These are phyloP conservation scores for Typha latifolia DNA, from an alignment of 176 grass and related monocot species.

Conservation along the genomic window DNA sequence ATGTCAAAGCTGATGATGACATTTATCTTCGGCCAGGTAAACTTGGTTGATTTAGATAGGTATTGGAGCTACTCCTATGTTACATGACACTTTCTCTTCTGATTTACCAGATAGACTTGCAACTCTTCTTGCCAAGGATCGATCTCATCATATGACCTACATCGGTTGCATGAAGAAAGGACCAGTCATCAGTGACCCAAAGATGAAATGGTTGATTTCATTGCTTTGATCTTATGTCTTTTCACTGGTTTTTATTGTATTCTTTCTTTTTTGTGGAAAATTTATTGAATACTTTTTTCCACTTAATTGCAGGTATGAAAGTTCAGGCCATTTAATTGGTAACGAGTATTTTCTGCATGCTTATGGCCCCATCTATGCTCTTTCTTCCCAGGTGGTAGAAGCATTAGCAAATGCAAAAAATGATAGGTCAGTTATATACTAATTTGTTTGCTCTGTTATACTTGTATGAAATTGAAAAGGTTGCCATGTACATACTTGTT, in stretches of 20 bases:
- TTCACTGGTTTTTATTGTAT: conserved; percentile 17
- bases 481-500: not conserved
- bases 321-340: conserved; percentile 72
- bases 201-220: conserved; percentile 69
- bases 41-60: conserved; percentile 17
- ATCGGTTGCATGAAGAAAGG: conserved; percentile 99
- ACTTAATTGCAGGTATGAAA: conserved; percentile 72
- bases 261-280: not conserved
- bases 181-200: conserved; percentile 84
- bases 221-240: not conserved
- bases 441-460: not conserved
- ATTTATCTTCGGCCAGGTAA: conserved; percentile 97
- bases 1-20: conserved; percentile 85
- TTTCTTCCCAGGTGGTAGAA: conserved; percentile 79
- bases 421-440: conserved; percentile 43
- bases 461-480: not conserved
- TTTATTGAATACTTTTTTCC: not conserved
- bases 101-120: conserved; percentile 78
- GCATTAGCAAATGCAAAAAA: conserved; percentile 56
- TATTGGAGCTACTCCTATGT: conserved; percentile 4
- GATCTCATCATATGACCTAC: conserved; percentile 58
- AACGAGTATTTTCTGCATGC: conserved; percentile 85
- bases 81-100: not conserved
- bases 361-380: conserved; percentile 68
- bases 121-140: conserved; percentile 85